Conservation (phyloP, 306 rosid genomes). For the Delonix regia region DNA sequence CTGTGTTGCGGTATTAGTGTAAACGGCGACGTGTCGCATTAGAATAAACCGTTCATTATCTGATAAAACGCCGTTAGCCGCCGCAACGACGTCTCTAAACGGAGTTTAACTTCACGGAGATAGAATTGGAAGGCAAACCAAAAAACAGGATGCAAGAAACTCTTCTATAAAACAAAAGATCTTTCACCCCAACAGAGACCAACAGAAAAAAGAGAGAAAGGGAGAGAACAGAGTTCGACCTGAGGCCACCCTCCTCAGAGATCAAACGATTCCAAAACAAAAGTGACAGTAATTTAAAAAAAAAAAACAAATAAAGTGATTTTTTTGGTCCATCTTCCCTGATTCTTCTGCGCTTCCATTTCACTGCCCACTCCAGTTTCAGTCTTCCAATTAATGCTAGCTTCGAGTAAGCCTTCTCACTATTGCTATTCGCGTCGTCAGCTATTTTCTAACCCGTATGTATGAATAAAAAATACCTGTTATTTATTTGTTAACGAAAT, state of each 20-base stretch:
- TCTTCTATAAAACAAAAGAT: conserved; percentile 49
- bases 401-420: conserved; percentile 3
- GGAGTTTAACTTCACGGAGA: conserved; percentile 59
- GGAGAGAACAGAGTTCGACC: conserved; percentile 48
- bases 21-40: conserved; percentile 42
- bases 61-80: conserved; percentile 51
- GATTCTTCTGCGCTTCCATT: conserved; percentile 34
- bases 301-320: neutral
- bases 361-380: conserved; percentile 28
- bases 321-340: conserved; percentile 31
- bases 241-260: conserved; percentile 18
- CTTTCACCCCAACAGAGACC: conserved; percentile 37
- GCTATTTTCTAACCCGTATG: neutral
- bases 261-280: conserved; percentile 16
- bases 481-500: neutral
- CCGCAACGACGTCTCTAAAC: conserved; percentile 65
- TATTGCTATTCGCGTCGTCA: conserved; percentile 16
- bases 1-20: neutral
- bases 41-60: conserved; percentile 33
- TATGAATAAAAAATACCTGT: neutral
- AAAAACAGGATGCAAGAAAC: conserved; percentile 42
- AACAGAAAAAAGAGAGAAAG: neutral
- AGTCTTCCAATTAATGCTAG: conserved; percentile 28
- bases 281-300: conserved; percentile 28
- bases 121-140: conserved; percentile 33